Evolutionary conservation across 352 stramenopile genomes (phyloP).

Genomic region (Globisporangium polare): DNA sequence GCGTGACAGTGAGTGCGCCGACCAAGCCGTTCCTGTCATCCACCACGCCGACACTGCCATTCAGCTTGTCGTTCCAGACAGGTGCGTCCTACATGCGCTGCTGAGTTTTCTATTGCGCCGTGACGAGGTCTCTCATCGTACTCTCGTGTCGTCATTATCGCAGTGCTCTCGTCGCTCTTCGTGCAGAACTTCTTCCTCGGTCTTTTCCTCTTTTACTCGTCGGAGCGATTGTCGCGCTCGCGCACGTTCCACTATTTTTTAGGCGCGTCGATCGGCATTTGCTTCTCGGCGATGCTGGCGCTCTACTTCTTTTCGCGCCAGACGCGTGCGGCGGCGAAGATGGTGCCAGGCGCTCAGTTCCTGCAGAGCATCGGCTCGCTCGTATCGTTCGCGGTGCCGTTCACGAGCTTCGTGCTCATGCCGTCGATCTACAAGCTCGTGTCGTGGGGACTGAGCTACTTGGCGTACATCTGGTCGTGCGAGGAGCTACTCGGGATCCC

Average conservation of each 20-base stretch:
- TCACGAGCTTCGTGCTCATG: conserved; percentile 76
- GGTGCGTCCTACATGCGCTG: conserved; percentile 30
- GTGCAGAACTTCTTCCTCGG: conserved; percentile 75
- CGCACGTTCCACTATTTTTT: conserved; percentile 79
- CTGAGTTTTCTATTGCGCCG: background rate
- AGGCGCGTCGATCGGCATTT: conserved; percentile 60
- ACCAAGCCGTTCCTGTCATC: conserved; percentile 54
- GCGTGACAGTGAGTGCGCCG: conserved; percentile 57
- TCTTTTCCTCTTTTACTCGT: conserved; percentile 66
- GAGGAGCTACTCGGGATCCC: conserved; percentile 73
- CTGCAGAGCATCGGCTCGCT: conserved; percentile 66
- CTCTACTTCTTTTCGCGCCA: conserved; percentile 81
- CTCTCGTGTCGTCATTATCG: conserved; percentile 7
- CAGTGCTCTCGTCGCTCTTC: conserved; percentile 66
- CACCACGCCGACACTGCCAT: conserved; percentile 36
- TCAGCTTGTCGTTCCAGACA: conserved; percentile 63
- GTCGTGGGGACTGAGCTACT: conserved; percentile 54
- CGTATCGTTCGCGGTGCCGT: conserved; percentile 64
- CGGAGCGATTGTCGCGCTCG: conserved; percentile 55
- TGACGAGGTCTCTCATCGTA: background rate
- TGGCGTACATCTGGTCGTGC: conserved; percentile 60
- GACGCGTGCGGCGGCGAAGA: conserved; percentile 58
- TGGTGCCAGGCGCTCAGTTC: conserved; percentile 66
- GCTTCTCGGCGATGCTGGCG: conserved; percentile 71
- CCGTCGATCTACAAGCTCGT: conserved; percentile 64